These are phyloP conservation scores for Camellia sinensis DNA, from an alignment of 148 eudicot genomes.

Conservation along the genomic window DNA sequence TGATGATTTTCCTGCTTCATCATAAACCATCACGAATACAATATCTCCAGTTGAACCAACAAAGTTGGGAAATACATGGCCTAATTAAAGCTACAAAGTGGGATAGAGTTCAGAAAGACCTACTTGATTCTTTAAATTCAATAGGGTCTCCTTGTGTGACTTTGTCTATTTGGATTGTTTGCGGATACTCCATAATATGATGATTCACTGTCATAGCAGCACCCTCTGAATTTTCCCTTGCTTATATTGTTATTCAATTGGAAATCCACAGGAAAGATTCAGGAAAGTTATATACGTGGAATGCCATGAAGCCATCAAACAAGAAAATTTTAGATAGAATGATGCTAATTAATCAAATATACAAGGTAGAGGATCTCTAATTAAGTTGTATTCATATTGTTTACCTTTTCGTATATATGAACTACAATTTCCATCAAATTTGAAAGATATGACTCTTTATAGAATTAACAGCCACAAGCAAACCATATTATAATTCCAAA, in stretches of 20 bases:
- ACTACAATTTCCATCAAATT: neutral
- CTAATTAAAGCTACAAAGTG: slow-evolving; percentile 6
- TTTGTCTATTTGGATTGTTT: slow-evolving; percentile 18
- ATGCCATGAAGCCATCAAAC: neutral
- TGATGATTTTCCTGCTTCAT: slow-evolving; percentile 48
- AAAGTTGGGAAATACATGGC: neutral
- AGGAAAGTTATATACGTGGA: neutral
- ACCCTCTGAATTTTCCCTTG: slow-evolving; percentile 21
- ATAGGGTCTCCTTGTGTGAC: slow-evolving; percentile 24
- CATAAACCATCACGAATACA: slow-evolving; percentile 15
- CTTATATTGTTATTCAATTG: slow-evolving; percentile 11
- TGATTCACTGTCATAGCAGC: slow-evolving; percentile 12
- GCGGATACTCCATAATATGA: slow-evolving; percentile 19
- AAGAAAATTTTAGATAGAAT: too few species aligned
- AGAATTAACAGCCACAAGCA: neutral
- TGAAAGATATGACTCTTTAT: neutral
- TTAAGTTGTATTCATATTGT: neutral
- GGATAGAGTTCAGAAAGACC: slow-evolving; percentile 22
- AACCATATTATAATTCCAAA: neutral
- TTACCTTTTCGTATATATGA: neutral
- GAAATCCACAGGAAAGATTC: slow-evolving; percentile 5
- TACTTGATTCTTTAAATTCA: slow-evolving; percentile 45
- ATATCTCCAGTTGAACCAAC: neutral
- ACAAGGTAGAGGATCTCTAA: neutral
- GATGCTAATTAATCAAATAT: neutral